Percentiles rank a stretch among this genome's conserved stretches.
Evolutionary conservation across 805 yeast species (phyloP).

Genomic region (Danielia reshetovae): DNA sequence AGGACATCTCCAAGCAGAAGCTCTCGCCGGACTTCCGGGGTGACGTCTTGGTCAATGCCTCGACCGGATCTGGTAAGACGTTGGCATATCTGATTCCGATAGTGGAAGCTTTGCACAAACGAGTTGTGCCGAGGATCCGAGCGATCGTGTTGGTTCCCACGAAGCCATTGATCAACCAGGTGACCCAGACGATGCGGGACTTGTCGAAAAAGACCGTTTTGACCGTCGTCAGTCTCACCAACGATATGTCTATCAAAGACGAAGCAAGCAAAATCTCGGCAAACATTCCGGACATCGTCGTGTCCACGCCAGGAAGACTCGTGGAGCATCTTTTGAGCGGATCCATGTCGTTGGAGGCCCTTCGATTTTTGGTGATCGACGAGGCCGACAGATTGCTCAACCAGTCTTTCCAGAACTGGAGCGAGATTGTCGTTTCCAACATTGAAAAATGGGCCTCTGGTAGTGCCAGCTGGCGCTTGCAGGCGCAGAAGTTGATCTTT

Average conservation of each 20-base stretch:
- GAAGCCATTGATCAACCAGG: slow-evolving; percentile 80
- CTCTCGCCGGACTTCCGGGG: slow-evolving; percentile 55
- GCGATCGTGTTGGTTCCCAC: slow-evolving; percentile 88
- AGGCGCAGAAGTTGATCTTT: slow-evolving; percentile 65
- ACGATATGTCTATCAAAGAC: slow-evolving; percentile 50
- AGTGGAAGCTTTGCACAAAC: slow-evolving; percentile 56
- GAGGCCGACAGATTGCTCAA: slow-evolving; percentile 81
- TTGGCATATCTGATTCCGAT: slow-evolving; percentile 84
- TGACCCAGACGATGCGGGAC: slow-evolving; percentile 55
- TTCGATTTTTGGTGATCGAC: slow-evolving; percentile 67
- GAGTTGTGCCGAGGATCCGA: slow-evolving; percentile 69
- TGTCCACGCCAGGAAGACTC: slow-evolving; percentile 75
- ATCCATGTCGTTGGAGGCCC: slow-evolving; percentile 44
- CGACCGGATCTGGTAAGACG: slow-evolving; percentile 96
- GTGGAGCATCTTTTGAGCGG: slow-evolving; percentile 63
- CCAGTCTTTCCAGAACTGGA: slow-evolving; percentile 94
- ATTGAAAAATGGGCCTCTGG: slow-evolving; percentile 19
- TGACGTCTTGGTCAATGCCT: slow-evolving; percentile 84
- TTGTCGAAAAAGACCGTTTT: slow-evolving; percentile 67
- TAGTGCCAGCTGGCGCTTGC: slow-evolving; percentile 27
- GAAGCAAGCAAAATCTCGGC: slow-evolving; percentile 51
- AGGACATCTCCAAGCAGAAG: slow-evolving; percentile 37
- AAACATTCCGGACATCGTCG: slow-evolving; percentile 60
- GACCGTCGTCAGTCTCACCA: slow-evolving; percentile 57
- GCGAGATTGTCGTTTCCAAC: slow-evolving; percentile 47